Percentiles rank a stretch among this genome's conserved stretches.
These are phyloP conservation scores for Dendrobium nobile DNA, from an alignment of 106 monocot species.

Conservation along the genomic window DNA sequence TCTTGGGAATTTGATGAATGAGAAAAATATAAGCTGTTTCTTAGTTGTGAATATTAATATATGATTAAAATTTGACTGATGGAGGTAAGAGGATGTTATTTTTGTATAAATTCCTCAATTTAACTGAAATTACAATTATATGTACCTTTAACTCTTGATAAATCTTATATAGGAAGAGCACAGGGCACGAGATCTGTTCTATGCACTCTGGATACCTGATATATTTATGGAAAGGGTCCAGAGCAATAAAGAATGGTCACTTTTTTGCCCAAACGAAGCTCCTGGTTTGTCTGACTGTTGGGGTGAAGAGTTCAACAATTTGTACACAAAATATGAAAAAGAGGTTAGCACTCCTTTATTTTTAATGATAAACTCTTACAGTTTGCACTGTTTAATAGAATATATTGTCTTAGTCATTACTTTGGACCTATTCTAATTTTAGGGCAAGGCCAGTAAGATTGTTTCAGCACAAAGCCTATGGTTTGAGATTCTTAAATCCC, in stretches of 20 bases:
- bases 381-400: neutral
- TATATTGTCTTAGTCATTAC: neutral
- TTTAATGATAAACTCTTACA: neutral
- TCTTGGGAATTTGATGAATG: too few relatives aligned
- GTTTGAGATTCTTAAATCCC: conserved; percentile 77
- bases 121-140: neutral
- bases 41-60: too few relatives aligned
- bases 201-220: conserved; percentile 85
- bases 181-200: conserved; percentile 87
- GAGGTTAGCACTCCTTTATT: conserved; percentile 28
- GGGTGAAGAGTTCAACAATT: conserved; percentile 73
- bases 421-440: neutral
- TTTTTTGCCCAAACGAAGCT: conserved; percentile 19
- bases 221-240: conserved; percentile 19
- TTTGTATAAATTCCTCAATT: too few relatives aligned
- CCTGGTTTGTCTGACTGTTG: conserved; percentile 38
- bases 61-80: too few relatives aligned
- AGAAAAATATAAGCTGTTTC: too few relatives aligned
- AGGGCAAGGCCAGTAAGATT: conserved; percentile 63
- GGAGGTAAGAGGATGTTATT: too few relatives aligned
- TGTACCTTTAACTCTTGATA: neutral
- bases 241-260: conserved; percentile 10
- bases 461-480: conserved; percentile 72
- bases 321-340: conserved; percentile 67
- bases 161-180: conserved; percentile 63